Base-by-base conservation (phyloP, 768 basidiomycete genomes). In the Pluteus cervinus region DNA sequence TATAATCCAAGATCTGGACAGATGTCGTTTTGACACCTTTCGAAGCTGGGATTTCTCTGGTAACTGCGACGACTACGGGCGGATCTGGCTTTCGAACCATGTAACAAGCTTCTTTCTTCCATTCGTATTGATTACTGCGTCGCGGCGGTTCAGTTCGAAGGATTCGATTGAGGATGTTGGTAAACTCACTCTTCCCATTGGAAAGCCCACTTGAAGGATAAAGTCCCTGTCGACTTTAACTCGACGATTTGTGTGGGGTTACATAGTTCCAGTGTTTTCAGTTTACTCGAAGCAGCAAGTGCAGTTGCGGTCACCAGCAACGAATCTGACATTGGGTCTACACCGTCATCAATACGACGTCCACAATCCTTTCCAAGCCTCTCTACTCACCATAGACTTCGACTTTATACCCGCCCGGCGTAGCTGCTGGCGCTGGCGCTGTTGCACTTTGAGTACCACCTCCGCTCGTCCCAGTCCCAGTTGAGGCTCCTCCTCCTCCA, bases 41-140 rank as follows among this genome's bases (percentile, higher is more conserved):
- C 2, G 77, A 65, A 2, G 78, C 73, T n/a, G n/a, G n/a, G n/a
- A n/a, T n/a, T 42, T 88, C 88, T 50, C 81, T 87, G 2, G 85
- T 87, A 20, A 88, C 68, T 0, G 86, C 86, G 9, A 91, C 81
- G 7, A 89, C 72, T 2, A 91, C 86, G 4, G 88, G 83, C 5
- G 88, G 88, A 46, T 91, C 88, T 7, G 87, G 88, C 53, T 89
- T 89, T 15, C 87, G 76, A 29, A 89, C 56, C 57, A 90, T 75
- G 57, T 71, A 89, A 58, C 86, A 89, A 47, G 83, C 81, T 52
- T 88, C 86, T 29, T 82, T 72, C 51, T 77, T 84, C 87, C 88
- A 91, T 51, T 89, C 87, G 44, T 86, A 88, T 29, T 82, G 76
- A 43, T 90, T 81, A 24, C 87, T 90, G 49, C 18, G 24, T 12